Base-by-base conservation (phyloP, 345 rosid genomes). In the Cochlearia excelsa region DNA sequence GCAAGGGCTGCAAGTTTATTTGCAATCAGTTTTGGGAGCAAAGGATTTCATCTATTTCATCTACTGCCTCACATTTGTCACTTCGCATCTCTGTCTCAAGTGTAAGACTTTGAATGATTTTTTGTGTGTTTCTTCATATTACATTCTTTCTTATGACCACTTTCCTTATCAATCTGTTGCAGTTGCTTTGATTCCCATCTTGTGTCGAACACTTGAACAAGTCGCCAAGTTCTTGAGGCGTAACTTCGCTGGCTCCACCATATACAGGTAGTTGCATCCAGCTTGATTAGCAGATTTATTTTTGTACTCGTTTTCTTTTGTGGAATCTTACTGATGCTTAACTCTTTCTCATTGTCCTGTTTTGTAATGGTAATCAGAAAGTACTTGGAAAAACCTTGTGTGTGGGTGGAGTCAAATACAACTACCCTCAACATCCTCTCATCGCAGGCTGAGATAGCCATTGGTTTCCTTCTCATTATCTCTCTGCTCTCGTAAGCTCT, bases 351-450 rank as follows among this genome's bases (percentile, higher is more conserved):
- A 35, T 40, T 69, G 46, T 64, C 51, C 26, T 68, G 49, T 59
- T 33, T 3, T 37, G 40, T 53, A 51, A 37, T 62, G 55, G 54
- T 63, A 46, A 50, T 72, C 76, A 93, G 96, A 78, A 93, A 76
- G 72, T 90, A 85, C 75, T 80, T 93, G 80, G 94, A 93, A 77
- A 88, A 81, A 62, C 87, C 84, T 57, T 93, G 99, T 65, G 88
- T 89, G 49, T 89, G 99, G 99, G 95, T 89, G 75, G 97, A 84
- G 73, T 87, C 97, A 8, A 93, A 89, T 71, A 64, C 87, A 54
- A 76, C 90, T 65, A 90, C 95, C 7, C 87, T 93, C 31, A 78
- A 75, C 81, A 87, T 93, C 50, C 81, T 93, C 23, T 84, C 90
- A 40, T 89, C 99, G 6, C 88, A 93, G 69, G 81, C 90, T 53